These are phyloP conservation scores for Acacia acuminata DNA, from an alignment of 306 rosid species.

Conservation along the genomic window DNA sequence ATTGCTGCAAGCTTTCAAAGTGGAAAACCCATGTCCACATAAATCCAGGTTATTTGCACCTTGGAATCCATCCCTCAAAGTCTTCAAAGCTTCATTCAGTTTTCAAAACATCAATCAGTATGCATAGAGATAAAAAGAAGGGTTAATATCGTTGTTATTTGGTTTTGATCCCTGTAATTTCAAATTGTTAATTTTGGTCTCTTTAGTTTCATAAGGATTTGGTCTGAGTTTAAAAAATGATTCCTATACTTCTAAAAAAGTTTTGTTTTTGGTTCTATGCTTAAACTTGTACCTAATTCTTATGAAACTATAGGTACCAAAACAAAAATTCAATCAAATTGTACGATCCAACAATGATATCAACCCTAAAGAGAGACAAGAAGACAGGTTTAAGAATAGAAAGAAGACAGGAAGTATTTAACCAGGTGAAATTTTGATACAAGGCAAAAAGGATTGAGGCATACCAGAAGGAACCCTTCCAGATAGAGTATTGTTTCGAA, in stretches of 20 bases:
- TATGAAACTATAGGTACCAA: no score
- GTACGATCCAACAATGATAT: no score
- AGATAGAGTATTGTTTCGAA: conserved; percentile 73
- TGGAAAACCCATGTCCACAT: conserved; percentile 72
- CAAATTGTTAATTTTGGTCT: no score
- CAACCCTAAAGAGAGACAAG: neutral
- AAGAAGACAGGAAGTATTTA: neutral
- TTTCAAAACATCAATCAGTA: conserved; percentile 36
- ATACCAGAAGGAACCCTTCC: conserved; percentile 79
- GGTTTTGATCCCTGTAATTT: no score
- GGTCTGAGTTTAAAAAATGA: no score
- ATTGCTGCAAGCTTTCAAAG: conserved; percentile 56
- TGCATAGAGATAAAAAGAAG: neutral
- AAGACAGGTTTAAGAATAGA: neutral
- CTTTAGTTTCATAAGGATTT: no score
- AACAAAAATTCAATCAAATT: no score
- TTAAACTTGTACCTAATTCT: no score
- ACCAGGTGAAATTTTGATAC: neutral
- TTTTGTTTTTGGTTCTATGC: no score
- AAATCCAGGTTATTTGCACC: conserved; percentile 65
- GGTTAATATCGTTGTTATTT: no score
- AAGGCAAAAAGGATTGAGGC: conserved; percentile 19
- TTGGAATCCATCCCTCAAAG: conserved; percentile 68
- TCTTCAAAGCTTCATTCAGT: conserved; percentile 57
- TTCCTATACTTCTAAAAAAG: no score